A percentile compares a stretch with the other conserved stretches of the same genome.
Conservation (phyloP, 1,284 basidiomycete genomes). For the Anthracocystis walkeri region DNA sequence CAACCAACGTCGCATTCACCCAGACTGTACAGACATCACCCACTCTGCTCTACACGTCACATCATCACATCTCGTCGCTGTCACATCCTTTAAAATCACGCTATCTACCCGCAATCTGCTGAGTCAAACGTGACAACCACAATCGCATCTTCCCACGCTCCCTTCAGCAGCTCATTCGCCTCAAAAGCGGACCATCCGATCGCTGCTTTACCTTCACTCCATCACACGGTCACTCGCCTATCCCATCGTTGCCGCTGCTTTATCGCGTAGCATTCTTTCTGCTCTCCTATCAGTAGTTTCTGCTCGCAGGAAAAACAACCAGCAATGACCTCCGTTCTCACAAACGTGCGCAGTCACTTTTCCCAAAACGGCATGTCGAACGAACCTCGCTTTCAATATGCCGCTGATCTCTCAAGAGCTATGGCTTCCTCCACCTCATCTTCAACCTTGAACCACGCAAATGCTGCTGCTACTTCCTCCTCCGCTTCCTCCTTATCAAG, state of each 20-base stretch:
- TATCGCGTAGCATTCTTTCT: slow-evolving; percentile 1
- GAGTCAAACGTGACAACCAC: not conserved
- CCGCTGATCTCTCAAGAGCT: slow-evolving; percentile 27
- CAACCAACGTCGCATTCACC: too few species aligned
- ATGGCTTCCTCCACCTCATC: slow-evolving; percentile 13
- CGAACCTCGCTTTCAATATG: slow-evolving; percentile 39
- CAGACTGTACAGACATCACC: too few species aligned
- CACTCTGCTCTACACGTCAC: too few species aligned
- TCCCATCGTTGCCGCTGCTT: not conserved
- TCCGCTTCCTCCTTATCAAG: slow-evolving; percentile 11
- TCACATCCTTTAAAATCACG: slow-evolving; percentile 7
- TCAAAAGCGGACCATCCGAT: slow-evolving; percentile 11
- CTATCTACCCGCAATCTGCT: slow-evolving; percentile 1
- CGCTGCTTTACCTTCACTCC: not conserved
- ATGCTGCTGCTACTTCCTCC: not conserved
- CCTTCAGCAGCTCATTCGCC: not conserved
- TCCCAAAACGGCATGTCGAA: slow-evolving; percentile 46
- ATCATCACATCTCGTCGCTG: not conserved
- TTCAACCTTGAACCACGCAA: slow-evolving; percentile 15
- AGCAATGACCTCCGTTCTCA: slow-evolving; percentile 45
- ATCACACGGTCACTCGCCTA: not conserved
- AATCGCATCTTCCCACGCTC: not conserved
- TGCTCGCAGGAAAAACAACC: not conserved
- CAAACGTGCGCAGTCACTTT: slow-evolving; percentile 50
- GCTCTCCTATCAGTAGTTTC: slow-evolving; percentile 1